Base-by-base conservation (phyloP, 1,139 yeast genomes). In the Pichia sp. region DNA sequence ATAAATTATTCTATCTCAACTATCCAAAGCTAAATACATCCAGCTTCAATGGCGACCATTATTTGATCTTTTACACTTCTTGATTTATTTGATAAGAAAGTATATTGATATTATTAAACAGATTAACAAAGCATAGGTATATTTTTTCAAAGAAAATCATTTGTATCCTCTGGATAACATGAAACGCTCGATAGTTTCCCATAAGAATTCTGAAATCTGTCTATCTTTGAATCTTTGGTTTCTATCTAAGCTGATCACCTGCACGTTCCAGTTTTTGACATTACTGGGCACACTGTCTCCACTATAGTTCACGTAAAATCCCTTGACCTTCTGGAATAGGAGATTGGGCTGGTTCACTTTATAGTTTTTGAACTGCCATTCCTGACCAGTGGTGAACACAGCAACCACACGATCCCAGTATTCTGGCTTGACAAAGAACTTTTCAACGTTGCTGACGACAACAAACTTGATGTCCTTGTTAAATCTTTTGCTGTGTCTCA, bases 381-480 rank as follows among this genome's bases (percentile, higher is more conserved):
- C 79, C 72, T 93, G 99, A 16, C 99, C 99, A 1, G 98, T 93
- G 16, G 97, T 93, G 73, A 93, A 87, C 40, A 93, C 89, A 0
- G 96, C 98, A 50, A 93, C 88, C 1, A 95, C 97, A 57, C 99
- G 79, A 64, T 86, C 90, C 99, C 99, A 93, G 71, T 95, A 90
- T 67, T 93, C 99, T 4, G 96, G 96, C 67, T 90, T 92, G 30
- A 87, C 85, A 74, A 93, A 92, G 74, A 95, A 92, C 70, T 85
- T 80, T 54, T 90, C 96, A 7, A 90, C 92, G 58, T 87, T 87
- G 67, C 89, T 95, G 30, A 90, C 97, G 52, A 93, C 88, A 64
- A 87, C 78, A 62, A 88, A 86, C 52, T 82, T 80, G 42, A 87
- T 78, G 8, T 77, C 74, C 7, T 76, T 68, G 38, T 82, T 79